Evolutionary conservation across 768 basidiomycete species (phyloP).

Genomic region (Botryobasidium botryosum): DNA sequence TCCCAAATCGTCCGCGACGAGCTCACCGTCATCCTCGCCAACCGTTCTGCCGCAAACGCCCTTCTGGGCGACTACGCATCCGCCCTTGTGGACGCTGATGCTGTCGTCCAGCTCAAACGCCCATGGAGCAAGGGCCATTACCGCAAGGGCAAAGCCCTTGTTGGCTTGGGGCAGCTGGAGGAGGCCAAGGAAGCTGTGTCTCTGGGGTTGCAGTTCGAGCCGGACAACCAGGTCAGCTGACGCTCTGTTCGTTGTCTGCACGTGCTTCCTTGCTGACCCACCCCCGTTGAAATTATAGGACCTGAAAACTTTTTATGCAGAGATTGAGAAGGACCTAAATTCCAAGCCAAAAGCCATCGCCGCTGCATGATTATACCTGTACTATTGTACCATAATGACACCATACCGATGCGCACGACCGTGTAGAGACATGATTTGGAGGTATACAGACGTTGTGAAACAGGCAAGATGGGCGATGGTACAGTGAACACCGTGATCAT

Average conservation of each 20-base stretch:
- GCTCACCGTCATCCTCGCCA: slow-evolving; percentile 74
- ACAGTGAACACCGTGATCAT: no score
- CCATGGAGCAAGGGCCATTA: slow-evolving; percentile 96
- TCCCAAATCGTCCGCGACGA: slow-evolving; percentile 75
- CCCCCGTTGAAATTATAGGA: slow-evolving; percentile 1
- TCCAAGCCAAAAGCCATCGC: no score
- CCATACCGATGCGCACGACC: no score
- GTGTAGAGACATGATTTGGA: no score
- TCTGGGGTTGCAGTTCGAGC: slow-evolving; percentile 75
- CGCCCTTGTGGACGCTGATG: slow-evolving; percentile 79
- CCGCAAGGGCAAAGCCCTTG: slow-evolving; percentile 77
- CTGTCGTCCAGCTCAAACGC: slow-evolving; percentile 65
- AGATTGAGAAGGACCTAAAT: slow-evolving; percentile 12
- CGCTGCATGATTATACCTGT: no score
- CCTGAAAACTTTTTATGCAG: slow-evolving; percentile 9
- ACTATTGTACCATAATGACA: no score
- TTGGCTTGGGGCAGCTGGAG: slow-evolving; percentile 44
- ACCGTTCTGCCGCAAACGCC: slow-evolving; percentile 76
- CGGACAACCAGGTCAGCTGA: slow-evolving; percentile 35
- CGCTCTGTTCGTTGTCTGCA: background rate
- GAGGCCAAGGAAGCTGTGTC: slow-evolving; percentile 73
- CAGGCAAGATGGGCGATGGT: no score
- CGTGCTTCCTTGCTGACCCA: background rate
- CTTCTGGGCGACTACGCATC: slow-evolving; percentile 59
- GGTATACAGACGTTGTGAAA: no score